Evolutionary conservation across 2,329 filamentous ascomycete genomes (phyloP).

Genomic region (Cladosporium velox): DNA sequence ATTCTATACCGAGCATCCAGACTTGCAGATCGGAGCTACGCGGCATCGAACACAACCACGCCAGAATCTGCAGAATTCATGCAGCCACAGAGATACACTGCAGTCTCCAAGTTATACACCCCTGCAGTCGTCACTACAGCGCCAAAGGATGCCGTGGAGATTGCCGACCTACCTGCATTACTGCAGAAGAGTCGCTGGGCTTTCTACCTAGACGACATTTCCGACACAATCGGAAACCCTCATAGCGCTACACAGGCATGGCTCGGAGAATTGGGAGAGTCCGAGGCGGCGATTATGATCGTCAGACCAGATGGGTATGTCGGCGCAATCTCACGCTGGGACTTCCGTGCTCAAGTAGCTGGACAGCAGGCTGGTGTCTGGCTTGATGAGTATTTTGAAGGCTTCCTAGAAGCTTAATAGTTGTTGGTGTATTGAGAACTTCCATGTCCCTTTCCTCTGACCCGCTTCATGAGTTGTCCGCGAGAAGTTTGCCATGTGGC

Average conservation of each 20-base stretch:
- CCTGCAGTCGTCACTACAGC: constrained; percentile 68
- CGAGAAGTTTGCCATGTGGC: neutral
- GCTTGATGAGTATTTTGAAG: constrained; percentile 55
- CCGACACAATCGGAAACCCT: constrained; percentile 56
- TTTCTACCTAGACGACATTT: constrained; percentile 69
- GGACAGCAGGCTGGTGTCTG: constrained; percentile 44
- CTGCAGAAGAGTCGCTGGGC: constrained; percentile 70
- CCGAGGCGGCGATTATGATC: constrained; percentile 65
- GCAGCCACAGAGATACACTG: constrained; percentile 67
- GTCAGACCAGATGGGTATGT: constrained; percentile 75
- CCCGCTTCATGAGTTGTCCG: neutral
- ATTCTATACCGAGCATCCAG: constrained; percentile 59
- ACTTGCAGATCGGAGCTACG: constrained; percentile 64
- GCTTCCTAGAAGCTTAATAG: constrained; percentile 41
- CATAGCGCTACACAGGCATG: constrained; percentile 66
- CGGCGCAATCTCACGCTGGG: constrained; percentile 58
- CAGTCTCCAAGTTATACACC: constrained; percentile 69
- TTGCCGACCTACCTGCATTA: constrained; percentile 63
- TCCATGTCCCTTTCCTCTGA: neutral
- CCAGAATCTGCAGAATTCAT: constrained; percentile 66
- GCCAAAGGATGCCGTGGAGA: constrained; percentile 64
- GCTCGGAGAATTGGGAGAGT: constrained; percentile 60
- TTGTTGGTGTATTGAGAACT: neutral
- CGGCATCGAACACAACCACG: constrained; percentile 57
- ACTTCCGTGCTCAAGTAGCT: constrained; percentile 33